Evolutionary conservation across 345 rosid species (phyloP).

Genomic region (Moringa oleifera): DNA sequence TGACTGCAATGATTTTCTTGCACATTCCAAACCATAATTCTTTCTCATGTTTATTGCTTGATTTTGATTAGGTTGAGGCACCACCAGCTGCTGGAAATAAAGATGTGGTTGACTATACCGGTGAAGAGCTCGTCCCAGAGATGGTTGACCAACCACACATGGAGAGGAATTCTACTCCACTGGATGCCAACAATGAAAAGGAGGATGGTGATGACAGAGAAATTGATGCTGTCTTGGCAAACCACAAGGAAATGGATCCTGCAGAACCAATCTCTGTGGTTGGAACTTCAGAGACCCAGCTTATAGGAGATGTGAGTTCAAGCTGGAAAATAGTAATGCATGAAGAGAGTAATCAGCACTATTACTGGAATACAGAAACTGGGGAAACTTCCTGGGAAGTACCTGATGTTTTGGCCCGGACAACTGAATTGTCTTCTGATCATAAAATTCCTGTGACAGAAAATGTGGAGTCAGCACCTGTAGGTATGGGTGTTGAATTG

Average conservation of each 20-base stretch:
- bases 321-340: conserved; percentile 89
- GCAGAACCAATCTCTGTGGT: conserved; percentile 31
- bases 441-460: conserved; percentile 24
- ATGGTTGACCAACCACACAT: conserved; percentile 26
- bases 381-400: conserved; percentile 98
- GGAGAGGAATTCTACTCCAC: conserved; percentile 26
- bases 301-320: conserved; percentile 38
- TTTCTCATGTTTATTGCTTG: conserved; percentile 13
- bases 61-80: conserved; percentile 38
- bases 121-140: conserved; percentile 25
- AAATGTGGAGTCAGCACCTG: conserved; percentile 23
- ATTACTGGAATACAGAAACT: conserved; percentile 92
- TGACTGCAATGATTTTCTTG: no score
- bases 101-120: conserved; percentile 26
- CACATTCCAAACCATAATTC: no score
- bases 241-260: conserved; percentile 34
- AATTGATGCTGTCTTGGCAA: conserved; percentile 17
- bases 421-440: conserved; percentile 26
- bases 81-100: conserved; percentile 23
- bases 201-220: conserved; percentile 30
- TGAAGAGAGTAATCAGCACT: conserved; percentile 80
- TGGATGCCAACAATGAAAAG: conserved; percentile 20
- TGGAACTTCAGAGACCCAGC: conserved; percentile 39
- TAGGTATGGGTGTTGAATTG: conserved; percentile 24
- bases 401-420: conserved; percentile 50